These are phyloP conservation scores for Fusarium begoniae DNA, from an alignment of 2,329 filamentous ascomycete species.

Conservation along the genomic window DNA sequence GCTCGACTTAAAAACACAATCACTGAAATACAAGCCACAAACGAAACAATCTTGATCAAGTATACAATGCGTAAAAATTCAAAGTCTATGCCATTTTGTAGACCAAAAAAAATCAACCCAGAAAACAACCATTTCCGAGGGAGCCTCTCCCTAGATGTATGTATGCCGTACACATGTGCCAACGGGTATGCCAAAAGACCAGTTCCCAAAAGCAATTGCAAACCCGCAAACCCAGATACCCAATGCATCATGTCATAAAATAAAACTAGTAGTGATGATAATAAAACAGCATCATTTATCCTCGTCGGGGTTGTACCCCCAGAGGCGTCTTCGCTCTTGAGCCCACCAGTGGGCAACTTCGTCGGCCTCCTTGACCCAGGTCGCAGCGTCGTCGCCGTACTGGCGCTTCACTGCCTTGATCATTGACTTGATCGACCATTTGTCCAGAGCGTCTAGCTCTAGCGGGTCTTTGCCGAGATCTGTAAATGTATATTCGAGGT, in stretches of 20 bases:
- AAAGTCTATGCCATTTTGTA: constrained; percentile 19
- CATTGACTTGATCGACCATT: constrained; percentile 40
- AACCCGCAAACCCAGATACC: constrained; percentile 14
- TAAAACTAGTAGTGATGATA: constrained; percentile 1
- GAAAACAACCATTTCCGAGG: constrained; percentile 16
- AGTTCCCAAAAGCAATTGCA: constrained; percentile 11
- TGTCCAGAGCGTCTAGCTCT: constrained; percentile 39
- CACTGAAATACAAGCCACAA: not conserved
- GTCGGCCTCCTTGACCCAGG: constrained; percentile 42
- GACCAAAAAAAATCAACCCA: not conserved
- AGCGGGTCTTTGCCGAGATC: constrained; percentile 42
- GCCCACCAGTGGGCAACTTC: constrained; percentile 35
- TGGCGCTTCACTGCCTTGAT: constrained; percentile 37
- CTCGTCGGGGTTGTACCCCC: constrained; percentile 30
- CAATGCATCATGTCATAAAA: constrained; percentile 32
- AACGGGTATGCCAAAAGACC: constrained; percentile 19
- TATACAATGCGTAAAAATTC: not conserved
- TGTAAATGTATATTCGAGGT: constrained; percentile 47
- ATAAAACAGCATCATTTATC: constrained; percentile 7
- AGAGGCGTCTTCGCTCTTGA: constrained; percentile 32
- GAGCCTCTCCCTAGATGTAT: constrained; percentile 26
- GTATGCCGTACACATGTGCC: constrained; percentile 27
- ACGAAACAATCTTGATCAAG: not conserved
- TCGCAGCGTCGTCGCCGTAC: constrained; percentile 33
- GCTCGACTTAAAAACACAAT: not conserved